phyloP scores from a whole-genome alignment of 768 basidiomycete species.

The Rhodosporidiobolus sp. region DNA sequence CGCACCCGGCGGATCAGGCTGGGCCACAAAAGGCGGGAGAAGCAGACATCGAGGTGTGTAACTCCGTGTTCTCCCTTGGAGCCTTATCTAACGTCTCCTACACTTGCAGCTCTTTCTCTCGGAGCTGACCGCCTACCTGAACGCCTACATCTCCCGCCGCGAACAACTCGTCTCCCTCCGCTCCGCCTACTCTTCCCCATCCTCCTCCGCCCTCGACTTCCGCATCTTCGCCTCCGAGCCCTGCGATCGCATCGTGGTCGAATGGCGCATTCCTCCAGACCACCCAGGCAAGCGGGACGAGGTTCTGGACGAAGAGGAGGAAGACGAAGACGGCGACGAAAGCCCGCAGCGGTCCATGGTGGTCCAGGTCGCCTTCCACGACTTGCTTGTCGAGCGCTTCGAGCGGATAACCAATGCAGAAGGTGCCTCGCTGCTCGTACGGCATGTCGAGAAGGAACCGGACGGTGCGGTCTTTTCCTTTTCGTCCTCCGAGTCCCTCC shows the following conservation, averaged over 20 bases:
- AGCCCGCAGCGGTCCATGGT: background rate
- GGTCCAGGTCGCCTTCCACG: background rate
- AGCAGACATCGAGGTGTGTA: conserved; percentile 12
- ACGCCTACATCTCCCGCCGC: conserved; percentile 13
- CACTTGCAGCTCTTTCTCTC: conserved; percentile 19
- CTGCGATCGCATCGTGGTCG: conserved; percentile 14
- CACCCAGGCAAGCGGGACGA: background rate
- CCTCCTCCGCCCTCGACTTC: background rate
- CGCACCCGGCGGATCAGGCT: background rate
- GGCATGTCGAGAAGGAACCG: background rate
- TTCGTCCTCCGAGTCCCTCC: background rate
- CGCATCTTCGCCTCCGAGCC: conserved; percentile 15
- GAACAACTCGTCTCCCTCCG: conserved; percentile 16
- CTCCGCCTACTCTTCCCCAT: background rate
- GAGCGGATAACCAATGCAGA: background rate
- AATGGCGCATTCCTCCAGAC: background rate
- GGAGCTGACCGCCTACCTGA: conserved; percentile 3
- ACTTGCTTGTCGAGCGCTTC: background rate
- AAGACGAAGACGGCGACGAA: background rate
- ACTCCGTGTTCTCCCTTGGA: background rate
- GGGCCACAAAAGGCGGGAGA: background rate
- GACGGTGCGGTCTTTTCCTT: background rate
- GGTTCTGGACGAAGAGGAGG: background rate
- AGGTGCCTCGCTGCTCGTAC: background rate
- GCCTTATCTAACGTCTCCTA: background rate